Evolutionary conservation across 805 yeast genomes (phyloP).

Genomic region (Suhomyces prunicola): DNA sequence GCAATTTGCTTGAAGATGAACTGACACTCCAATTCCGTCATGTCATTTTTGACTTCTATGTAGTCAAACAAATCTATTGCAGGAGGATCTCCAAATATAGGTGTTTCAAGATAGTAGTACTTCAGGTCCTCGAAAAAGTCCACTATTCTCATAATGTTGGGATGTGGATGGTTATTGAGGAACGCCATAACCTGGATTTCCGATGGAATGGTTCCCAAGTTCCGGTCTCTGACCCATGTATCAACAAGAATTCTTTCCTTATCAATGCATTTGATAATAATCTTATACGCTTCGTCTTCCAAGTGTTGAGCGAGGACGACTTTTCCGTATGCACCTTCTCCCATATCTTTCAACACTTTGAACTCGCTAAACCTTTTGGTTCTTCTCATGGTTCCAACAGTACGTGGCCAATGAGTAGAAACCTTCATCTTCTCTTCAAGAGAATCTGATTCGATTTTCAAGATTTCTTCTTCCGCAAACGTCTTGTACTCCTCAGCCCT

Average conservation of each 20-base stretch:
- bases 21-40: slow-evolving; percentile 77
- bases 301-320: slow-evolving; percentile 76
- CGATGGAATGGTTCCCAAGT: slow-evolving; percentile 90
- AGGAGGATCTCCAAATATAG: slow-evolving; percentile 85
- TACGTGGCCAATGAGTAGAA: slow-evolving; percentile 47
- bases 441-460: slow-evolving; percentile 44
- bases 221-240: slow-evolving; percentile 94
- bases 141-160: slow-evolving; percentile 76
- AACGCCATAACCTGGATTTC: slow-evolving; percentile 91
- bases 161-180: slow-evolving; percentile 75
- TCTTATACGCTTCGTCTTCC: slow-evolving; percentile 57
- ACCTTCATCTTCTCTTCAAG: slow-evolving; percentile 32
- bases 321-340: slow-evolving; percentile 96
- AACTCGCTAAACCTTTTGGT: slow-evolving; percentile 73
- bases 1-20: slow-evolving; percentile 76
- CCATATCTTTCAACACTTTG: slow-evolving; percentile 69
- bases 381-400: slow-evolving; percentile 64
- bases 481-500: slow-evolving; percentile 3
- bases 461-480: slow-evolving; percentile 41
- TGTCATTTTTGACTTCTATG: slow-evolving; percentile 79
- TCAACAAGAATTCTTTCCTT: slow-evolving; percentile 93
- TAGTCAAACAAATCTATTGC: slow-evolving; percentile 91
- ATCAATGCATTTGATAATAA: slow-evolving; percentile 84
- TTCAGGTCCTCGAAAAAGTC: slow-evolving; percentile 92
- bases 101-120: slow-evolving; percentile 87